Evolutionary conservation across 306 rosid genomes (phyloP).

Genomic region (Dryas drummondii): DNA sequence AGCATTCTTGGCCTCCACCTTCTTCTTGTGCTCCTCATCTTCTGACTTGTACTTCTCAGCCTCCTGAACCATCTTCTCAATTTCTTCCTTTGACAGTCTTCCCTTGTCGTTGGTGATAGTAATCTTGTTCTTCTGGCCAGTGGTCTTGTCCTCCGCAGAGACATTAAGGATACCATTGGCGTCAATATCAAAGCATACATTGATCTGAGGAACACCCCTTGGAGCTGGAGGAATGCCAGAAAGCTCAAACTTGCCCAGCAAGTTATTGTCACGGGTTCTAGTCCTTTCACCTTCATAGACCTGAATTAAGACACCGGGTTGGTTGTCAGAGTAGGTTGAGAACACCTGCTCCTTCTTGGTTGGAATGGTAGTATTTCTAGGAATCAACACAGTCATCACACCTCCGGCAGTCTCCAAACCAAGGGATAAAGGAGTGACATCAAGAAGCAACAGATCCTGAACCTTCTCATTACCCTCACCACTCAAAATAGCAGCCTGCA

Average conservation of each 20-base stretch:
- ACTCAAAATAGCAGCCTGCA: conserved; percentile 72
- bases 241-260: conserved; percentile 69
- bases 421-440: conserved; percentile 62
- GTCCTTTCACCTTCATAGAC: conserved; percentile 75
- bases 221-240: conserved; percentile 85
- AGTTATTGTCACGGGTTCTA: conserved; percentile 65
- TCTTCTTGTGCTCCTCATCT: conserved; percentile 82
- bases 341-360: conserved; percentile 75
- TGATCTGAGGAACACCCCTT: conserved; percentile 73
- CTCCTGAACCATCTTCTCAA: conserved; percentile 80
- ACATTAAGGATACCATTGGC: conserved; percentile 74
- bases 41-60: conserved; percentile 79
- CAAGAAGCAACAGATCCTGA: conserved; percentile 67
- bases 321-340: conserved; percentile 72
- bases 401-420: conserved; percentile 83
- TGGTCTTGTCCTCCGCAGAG: conserved; percentile 70
- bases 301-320: conserved; percentile 75
- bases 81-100: conserved; percentile 69
- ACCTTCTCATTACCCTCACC: conserved; percentile 82
- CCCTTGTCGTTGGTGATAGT: conserved; percentile 80
- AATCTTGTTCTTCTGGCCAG: conserved; percentile 78
- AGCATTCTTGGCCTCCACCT: conserved; percentile 64
- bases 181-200: conserved; percentile 68
- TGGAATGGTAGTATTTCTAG: conserved; percentile 70
- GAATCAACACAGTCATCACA: conserved; percentile 72